Evolutionary conservation across 2,329 filamentous ascomycete genomes (phyloP), one percentile per base, ranked within the genome.

Genomic region (Raffaelea albimanens): DNA sequence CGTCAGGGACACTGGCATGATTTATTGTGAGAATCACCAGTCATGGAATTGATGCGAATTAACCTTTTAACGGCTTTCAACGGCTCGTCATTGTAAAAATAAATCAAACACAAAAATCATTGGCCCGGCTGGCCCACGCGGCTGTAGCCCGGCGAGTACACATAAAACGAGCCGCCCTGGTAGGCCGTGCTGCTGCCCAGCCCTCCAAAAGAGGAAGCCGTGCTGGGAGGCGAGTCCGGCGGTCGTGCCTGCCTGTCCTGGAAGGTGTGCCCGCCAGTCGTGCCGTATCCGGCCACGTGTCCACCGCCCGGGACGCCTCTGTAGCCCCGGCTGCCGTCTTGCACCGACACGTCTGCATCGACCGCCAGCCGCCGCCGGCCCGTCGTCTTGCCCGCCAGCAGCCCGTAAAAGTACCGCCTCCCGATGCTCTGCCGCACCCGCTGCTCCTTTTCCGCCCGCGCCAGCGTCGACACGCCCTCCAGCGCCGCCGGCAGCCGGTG

Each of bases 361-460:
- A 60, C 58, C 1, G 56, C 58, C 33, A 58, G 44, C 5, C 50
- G 47, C 40, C 58, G 46, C 39, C 53, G 50, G 33, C 56, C 52
- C 3, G 51, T 50, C 3, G 50, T 50, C 11, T 52, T 48, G 7
- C 58, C 61, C 5, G 57, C 50, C 20, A 65, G 50, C 19, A 60
- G 52, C 1, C 62, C 63, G 44, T 64, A 62, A 40, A 56, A 59
- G 42, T 64, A 66, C 29, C 59, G 40, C 39, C 53, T 57, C 9
- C 60, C 61, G 44, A 57, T 53, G n/a, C n/a, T 7, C 47, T 58
- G 54, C 42, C 46, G 52, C 5, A 66, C 50, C 22, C 47, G 43
- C 10, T 41, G 34, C 43, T 58, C 57, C 43, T 62, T 57, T 33
- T 60, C 57, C 21, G 50, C 46, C 13, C 53, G 52, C 3, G 53